phyloP scores from a whole-genome alignment of 257 asterid species.

The Solanum bulbocastanum region DNA sequence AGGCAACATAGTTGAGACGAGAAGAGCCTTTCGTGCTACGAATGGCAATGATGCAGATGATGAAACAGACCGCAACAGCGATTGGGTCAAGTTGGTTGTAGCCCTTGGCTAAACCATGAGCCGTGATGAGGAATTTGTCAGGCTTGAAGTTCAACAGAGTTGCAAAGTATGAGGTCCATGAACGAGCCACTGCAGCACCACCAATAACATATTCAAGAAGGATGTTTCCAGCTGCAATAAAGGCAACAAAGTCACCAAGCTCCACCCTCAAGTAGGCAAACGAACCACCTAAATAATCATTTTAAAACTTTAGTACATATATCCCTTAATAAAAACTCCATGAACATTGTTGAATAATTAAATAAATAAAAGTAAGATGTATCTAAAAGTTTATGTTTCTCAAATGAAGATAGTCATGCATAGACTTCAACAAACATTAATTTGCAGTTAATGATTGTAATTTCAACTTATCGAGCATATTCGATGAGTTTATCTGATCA shows the following conservation, averaged over 20 bases:
- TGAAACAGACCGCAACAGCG: slow-evolving; percentile 37
- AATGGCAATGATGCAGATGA: slow-evolving; percentile 29
- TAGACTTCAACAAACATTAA: background rate
- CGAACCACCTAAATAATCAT: slow-evolving; percentile 42
- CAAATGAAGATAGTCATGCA: background rate
- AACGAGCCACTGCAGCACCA: slow-evolving; percentile 82
- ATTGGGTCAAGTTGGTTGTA: slow-evolving; percentile 73
- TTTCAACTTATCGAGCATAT: background rate
- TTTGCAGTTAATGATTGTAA: background rate
- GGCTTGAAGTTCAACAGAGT: slow-evolving; percentile 43
- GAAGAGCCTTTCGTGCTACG: slow-evolving; percentile 58
- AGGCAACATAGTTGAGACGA: slow-evolving; percentile 48
- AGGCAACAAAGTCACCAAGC: slow-evolving; percentile 85
- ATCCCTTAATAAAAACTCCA: background rate
- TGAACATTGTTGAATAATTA: background rate
- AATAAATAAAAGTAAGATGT: background rate
- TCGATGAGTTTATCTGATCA: background rate
- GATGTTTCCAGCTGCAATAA: slow-evolving; percentile 76
- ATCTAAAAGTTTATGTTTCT: background rate
- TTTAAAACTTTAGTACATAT: background rate
- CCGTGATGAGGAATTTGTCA: slow-evolving; percentile 34
- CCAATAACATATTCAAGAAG: slow-evolving; percentile 64
- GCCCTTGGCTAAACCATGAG: slow-evolving; percentile 17
- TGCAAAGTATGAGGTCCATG: slow-evolving; percentile 90
- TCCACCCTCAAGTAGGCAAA: slow-evolving; percentile 83